phyloP scores from a whole-genome alignment of 2,329 filamentous ascomycete species.

The Triangularia verruculosa region DNA sequence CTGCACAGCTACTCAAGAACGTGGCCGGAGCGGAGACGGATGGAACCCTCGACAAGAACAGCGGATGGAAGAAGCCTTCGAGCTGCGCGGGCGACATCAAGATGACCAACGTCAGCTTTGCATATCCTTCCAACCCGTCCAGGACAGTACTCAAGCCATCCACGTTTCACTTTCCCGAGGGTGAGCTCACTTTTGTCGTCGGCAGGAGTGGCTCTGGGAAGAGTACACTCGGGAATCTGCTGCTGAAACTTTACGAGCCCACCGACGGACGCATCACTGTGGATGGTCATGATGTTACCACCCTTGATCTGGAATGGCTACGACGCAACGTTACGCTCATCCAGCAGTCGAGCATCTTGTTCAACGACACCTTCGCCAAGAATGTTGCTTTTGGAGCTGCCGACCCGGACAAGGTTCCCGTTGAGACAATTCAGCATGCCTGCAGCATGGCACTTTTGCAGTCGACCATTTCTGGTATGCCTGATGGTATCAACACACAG shows the following conservation, averaged over 20 bases:
- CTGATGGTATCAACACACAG: constrained; percentile 67
- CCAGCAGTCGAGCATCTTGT: constrained; percentile 78
- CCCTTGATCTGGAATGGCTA: constrained; percentile 67
- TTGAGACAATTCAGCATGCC: constrained; percentile 57
- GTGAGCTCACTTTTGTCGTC: constrained; percentile 75
- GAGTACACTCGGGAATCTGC: constrained; percentile 78
- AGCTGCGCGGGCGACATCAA: constrained; percentile 65
- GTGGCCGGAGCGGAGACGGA: constrained; percentile 38
- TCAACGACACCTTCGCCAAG: constrained; percentile 72
- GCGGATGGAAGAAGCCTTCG: constrained; percentile 27
- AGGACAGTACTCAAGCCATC: constrained; percentile 58
- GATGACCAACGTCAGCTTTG: constrained; percentile 70
- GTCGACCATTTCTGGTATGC: constrained; percentile 63
- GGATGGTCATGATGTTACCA: constrained; percentile 61
- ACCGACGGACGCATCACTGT: constrained; percentile 63
- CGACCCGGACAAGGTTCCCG: constrained; percentile 46
- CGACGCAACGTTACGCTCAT: constrained; percentile 74
- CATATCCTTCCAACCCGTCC: constrained; percentile 70
- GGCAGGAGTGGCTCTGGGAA: constrained; percentile 90
- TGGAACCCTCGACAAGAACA: constrained; percentile 21
- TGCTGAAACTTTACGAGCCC: constrained; percentile 74
- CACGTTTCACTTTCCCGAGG: constrained; percentile 67
- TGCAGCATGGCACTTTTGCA: constrained; percentile 68
- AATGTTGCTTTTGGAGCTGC: constrained; percentile 74
- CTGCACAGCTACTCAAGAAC: constrained; percentile 60